phyloP scores from a whole-genome alignment of 2,329 filamentous ascomycete species.

The Penicillium thymicola region DNA sequence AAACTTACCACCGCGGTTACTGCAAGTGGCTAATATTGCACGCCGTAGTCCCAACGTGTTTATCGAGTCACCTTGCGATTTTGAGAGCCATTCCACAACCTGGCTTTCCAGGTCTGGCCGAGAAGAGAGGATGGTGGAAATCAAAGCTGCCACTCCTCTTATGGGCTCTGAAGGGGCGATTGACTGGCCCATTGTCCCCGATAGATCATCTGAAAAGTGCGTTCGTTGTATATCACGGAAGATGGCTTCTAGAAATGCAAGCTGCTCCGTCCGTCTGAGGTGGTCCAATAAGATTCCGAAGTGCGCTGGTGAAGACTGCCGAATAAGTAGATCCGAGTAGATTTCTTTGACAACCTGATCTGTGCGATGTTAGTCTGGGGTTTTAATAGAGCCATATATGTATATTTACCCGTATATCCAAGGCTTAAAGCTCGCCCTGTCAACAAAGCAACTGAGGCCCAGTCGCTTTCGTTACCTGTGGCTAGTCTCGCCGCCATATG shows the following conservation, averaged over 20 bases:
- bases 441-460: constrained; percentile 44
- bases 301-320: constrained; percentile 23
- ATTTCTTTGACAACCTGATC: constrained; percentile 41
- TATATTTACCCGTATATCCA: constrained; percentile 64
- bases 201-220: constrained; percentile 32
- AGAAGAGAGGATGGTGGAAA: constrained; percentile 51
- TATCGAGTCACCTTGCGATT: constrained; percentile 63
- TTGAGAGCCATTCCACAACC: constrained; percentile 63
- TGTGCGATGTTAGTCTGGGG: constrained; percentile 23
- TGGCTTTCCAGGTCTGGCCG: constrained; percentile 51
- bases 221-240: constrained; percentile 45
- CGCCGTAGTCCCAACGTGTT: constrained; percentile 64
- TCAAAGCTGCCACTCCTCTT: constrained; percentile 57
- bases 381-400: not conserved
- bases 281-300: constrained; percentile 41
- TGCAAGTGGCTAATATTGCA: constrained; percentile 60
- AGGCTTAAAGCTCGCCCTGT: constrained; percentile 62
- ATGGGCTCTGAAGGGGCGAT: constrained; percentile 37
- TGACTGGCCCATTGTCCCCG: constrained; percentile 10
- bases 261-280: constrained; percentile 50
- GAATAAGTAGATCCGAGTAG: constrained; percentile 37
- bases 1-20: constrained; percentile 48
- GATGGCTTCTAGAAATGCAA: constrained; percentile 43
- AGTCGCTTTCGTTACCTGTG: constrained; percentile 27
- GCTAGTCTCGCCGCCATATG: constrained; percentile 44